Base-by-base conservation (phyloP, 352 stramenopile genomes). In the Blastocystis sp. region DNA sequence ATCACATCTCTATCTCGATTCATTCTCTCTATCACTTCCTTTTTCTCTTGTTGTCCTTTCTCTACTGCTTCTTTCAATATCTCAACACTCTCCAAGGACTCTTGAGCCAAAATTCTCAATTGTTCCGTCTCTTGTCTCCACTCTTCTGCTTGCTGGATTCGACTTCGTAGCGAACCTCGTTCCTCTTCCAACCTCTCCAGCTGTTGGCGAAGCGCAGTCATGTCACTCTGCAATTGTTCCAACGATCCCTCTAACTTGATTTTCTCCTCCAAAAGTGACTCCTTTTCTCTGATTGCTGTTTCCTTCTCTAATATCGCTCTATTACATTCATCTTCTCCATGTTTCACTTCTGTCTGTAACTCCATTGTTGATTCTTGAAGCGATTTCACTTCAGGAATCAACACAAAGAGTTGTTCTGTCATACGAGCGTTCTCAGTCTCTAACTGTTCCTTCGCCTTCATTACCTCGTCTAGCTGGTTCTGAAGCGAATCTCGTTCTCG, bases 341-440 rank as follows among this genome's bases (percentile, higher is more conserved):
- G 69, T 24, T 24, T 14, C n/a, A 88, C 35, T 19, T 83, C 37
- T 46, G 65, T 35, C 21, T 77, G 43, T n/a, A 88, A 49, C 9
- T 52, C n/a, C 5, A 83, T 24, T 21, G 19, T 5, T 0, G 49
- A 7, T 27, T 66, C 39, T 51, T 88, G 16, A 19, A 88, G 39
- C 3, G 12, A 12, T 2, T 74, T 51, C 16, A 85, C 42, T 27
- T 73, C 43, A 21, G 46, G 9, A 27, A 73, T 29, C 24, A 59
- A 29, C 16, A 32, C n/a, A 11, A 42, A 42, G 11, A 88, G 39
- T 21, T 27, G 5, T 29, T 63, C 74, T 21, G 39, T 65, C 42
- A 89, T 59, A 21, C 29, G 37, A 24, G 14, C 37, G n/a, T 88
- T 78, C 46, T 88, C 75, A 27, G 54, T 52, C n/a, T 51, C 43